A percentile compares a stretch with the other conserved stretches of the same genome.
Conservation (phyloP, 257 asterid genomes). For the Striga asiatica region DNA sequence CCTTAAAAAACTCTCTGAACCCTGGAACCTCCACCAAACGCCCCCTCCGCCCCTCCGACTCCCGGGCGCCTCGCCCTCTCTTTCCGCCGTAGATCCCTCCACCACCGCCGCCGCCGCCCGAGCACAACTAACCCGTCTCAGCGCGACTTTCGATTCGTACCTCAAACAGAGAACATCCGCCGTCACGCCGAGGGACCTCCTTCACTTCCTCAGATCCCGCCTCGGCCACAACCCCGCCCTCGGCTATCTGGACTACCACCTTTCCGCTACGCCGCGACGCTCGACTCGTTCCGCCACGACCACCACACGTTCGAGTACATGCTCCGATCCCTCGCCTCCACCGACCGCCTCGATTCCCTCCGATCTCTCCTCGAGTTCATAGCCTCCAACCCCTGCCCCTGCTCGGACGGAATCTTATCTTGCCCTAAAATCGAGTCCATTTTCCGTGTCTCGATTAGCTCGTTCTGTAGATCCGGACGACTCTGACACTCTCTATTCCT, state of each 20-base stretch:
- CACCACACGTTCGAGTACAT: slow-evolving; percentile 81
- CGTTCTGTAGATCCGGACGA: slow-evolving; percentile 52
- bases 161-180: slow-evolving; percentile 29
- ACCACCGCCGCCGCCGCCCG: slow-evolving; percentile 27
- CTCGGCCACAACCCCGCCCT: slow-evolving; percentile 71
- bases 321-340: slow-evolving; percentile 58
- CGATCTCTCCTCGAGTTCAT: slow-evolving; percentile 54
- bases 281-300: slow-evolving; percentile 85
- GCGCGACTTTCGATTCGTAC: slow-evolving; percentile 34
- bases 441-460: slow-evolving; percentile 51
- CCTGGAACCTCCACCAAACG: slow-evolving; percentile 14
- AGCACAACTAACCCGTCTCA: slow-evolving; percentile 38
- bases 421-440: slow-evolving; percentile 64
- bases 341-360: slow-evolving; percentile 71
- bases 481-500: slow-evolving; percentile 50
- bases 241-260: slow-evolving; percentile 77
- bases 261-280: slow-evolving; percentile 74
- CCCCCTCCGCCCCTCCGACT: slow-evolving; percentile 23
- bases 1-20: slow-evolving; percentile 13
- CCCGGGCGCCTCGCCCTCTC: slow-evolving; percentile 22
- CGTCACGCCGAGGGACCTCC: slow-evolving; percentile 50
- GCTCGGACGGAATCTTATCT: slow-evolving; percentile 83
- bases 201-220: slow-evolving; percentile 51
- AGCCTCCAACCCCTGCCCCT: slow-evolving; percentile 83
- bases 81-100: slow-evolving; percentile 29